Percentiles rank a stretch among this genome's conserved stretches.
phyloP scores from a whole-genome alignment of 352 stramenopile genomes.

The Globisporangium takayamanum region DNA sequence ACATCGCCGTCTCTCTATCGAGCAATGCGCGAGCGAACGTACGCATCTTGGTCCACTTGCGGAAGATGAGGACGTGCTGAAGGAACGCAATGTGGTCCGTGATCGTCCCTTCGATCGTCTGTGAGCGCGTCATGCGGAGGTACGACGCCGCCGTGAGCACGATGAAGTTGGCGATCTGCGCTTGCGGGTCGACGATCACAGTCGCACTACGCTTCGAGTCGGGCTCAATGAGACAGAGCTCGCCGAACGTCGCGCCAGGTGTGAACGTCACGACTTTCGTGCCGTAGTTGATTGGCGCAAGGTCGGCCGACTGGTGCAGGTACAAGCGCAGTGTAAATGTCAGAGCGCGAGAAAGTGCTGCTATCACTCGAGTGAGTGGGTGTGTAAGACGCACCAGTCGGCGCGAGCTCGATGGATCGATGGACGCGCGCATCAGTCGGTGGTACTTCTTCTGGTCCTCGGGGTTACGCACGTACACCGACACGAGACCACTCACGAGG shows the following conservation, averaged over 20 bases:
- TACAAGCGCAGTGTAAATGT: not conserved
- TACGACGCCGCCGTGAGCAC: conserved; percentile 79
- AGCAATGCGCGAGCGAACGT: conserved; percentile 10
- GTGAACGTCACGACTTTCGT: conserved; percentile 69
- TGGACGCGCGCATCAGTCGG: conserved; percentile 34
- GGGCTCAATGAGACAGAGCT: conserved; percentile 81
- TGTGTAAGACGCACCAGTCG: conserved; percentile 21
- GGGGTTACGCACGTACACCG: conserved; percentile 56
- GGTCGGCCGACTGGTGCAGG: conserved; percentile 21
- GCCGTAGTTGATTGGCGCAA: conserved; percentile 36
- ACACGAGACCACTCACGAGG: conserved; percentile 70
- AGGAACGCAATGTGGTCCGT: conserved; percentile 82
- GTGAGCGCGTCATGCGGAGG: conserved; percentile 71
- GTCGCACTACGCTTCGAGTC: conserved; percentile 82
- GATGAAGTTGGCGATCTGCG: conserved; percentile 77
- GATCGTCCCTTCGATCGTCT: conserved; percentile 78
- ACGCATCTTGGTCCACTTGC: conserved; percentile 83
- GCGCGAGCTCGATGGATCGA: conserved; percentile 34
- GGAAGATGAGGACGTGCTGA: conserved; percentile 72
- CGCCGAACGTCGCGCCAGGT: conserved; percentile 71
- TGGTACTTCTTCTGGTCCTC: conserved; percentile 70
- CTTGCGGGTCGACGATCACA: conserved; percentile 60
- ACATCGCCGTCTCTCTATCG: not conserved
- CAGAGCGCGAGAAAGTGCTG: not conserved
- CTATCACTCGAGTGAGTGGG: not conserved